These are phyloP conservation scores for Favolaschia claudopus DNA, from an alignment of 768 basidiomycete species.

Conservation along the genomic window DNA sequence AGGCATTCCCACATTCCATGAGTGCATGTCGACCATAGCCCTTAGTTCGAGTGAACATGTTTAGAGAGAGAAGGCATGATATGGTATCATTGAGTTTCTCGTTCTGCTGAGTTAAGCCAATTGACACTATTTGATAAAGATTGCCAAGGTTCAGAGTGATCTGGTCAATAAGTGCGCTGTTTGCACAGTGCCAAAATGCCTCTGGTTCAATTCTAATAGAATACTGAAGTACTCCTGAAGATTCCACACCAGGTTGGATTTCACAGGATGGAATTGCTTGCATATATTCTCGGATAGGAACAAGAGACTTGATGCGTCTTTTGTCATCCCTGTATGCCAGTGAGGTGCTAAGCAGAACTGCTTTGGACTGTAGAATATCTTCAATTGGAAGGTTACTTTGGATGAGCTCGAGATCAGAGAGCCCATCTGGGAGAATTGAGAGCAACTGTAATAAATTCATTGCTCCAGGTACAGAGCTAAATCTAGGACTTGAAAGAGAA, in stretches of 20 bases:
- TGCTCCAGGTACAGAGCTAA: not conserved
- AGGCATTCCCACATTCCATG: not conserved
- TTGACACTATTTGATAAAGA: not conserved
- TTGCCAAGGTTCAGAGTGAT: not conserved
- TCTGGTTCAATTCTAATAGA: not conserved
- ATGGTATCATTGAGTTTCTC: not conserved
- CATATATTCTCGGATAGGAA: not conserved
- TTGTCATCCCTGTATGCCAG: not conserved
- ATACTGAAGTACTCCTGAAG: not conserved
- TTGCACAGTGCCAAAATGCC: not conserved
- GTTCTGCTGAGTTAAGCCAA: not conserved
- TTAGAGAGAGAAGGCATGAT: not conserved
- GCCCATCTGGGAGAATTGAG: constrained; percentile 1
- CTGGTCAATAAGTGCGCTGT: not conserved
- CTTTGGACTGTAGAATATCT: not conserved
- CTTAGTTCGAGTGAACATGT: not conserved
- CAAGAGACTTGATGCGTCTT: not conserved
- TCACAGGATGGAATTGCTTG: not conserved
- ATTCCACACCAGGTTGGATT: not conserved
- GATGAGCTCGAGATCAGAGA: constrained; percentile 1
- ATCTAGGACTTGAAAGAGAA: not conserved
- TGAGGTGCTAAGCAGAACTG: not conserved
- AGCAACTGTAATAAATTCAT: not conserved
- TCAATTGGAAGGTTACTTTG: not conserved
- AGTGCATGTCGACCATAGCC: not conserved